These are phyloP conservation scores for Aspergillus fumigatus DNA, from an alignment of 2,329 filamentous ascomycete species.

Conservation along the genomic window DNA sequence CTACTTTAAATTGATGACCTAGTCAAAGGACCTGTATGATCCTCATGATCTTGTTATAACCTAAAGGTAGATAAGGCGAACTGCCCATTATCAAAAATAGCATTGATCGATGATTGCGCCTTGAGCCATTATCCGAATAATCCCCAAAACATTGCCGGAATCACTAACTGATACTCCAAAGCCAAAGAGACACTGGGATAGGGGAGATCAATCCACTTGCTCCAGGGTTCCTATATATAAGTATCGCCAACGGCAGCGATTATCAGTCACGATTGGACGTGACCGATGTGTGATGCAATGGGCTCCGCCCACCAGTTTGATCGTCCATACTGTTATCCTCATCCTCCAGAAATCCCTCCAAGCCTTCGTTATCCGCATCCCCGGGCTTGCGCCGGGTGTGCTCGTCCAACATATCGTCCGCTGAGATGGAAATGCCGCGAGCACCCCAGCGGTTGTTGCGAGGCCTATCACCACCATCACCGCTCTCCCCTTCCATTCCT, in stretches of 20 bases:
- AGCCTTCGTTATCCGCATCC: constrained; percentile 7
- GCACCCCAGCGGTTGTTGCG: constrained; percentile 51
- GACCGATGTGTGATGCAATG: background rate
- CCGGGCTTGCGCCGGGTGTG: constrained; percentile 12
- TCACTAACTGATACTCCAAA: background rate
- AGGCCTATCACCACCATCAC: constrained; percentile 19
- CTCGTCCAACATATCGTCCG: constrained; percentile 48
- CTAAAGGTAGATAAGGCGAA: background rate
- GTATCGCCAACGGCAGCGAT: constrained; percentile 2
- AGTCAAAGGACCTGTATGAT: background rate
- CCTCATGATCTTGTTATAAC: background rate
- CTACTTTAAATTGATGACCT: background rate
- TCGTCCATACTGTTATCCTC: constrained; percentile 13
- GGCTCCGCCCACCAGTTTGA: constrained; percentile 3
- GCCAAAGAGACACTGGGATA: background rate
- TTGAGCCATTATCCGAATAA: background rate
- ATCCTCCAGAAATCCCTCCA: constrained; percentile 20
- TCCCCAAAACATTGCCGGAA: background rate
- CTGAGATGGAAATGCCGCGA: constrained; percentile 56
- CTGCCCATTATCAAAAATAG: background rate
- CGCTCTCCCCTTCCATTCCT: constrained; percentile 21
- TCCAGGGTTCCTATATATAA: constrained; percentile 6
- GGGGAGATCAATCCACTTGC: background rate
- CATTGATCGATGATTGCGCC: background rate
- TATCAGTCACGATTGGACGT: background rate